Base-by-base conservation (phyloP, 2,329 filamentous ascomycete species). In the Helicocarpus griseus region DNA sequence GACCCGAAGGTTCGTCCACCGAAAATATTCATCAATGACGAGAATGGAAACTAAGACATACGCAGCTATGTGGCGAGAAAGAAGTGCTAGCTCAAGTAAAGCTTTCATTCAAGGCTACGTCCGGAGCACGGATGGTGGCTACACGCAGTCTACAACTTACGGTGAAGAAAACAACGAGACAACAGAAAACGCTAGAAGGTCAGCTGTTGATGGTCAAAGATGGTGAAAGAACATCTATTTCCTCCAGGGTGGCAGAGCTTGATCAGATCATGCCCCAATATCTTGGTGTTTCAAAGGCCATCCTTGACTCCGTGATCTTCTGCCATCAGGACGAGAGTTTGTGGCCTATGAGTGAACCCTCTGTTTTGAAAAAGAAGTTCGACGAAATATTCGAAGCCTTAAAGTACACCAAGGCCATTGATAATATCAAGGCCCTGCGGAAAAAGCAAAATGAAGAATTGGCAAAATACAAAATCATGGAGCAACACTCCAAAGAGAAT, bases 241-340 rank as follows among this genome's bases (percentile, higher is more conserved):
- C 91, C 1, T 88, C 86, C 2, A 83, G 86, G 39, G 83, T 88
- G 17, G 83, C 82, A 8, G 87, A 96, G 59, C 77, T 97, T 31
- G 87, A 96, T 66, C 78, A 83, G 57, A 80, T 91, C 58, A 85
- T 98, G 66, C 89, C 91, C 0, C 81, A 87, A 59, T 86, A 88
- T 58, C 78, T 98, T 0, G 93, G 93, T 35, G 93, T 96, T 3
- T 93, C 89, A 1, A 83, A 85, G 51, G 90, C 93, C 11, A 84
- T 98, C 51, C 78, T 98, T 24, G 90, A 97, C 58, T 86, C 86
- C 53, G 93, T 98, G 65, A 96, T 98, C 59, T 98, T 98, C 71
- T 98, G 93, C 66, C 93, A 98, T 64, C 93, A 98, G 65, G 93
- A 98, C 65, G 93, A 98, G 59, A 96, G 91, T 24, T 71, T 97